phyloP scores from a whole-genome alignment of 2,329 filamentous ascomycete species.

The Geosmithia putterillii region DNA sequence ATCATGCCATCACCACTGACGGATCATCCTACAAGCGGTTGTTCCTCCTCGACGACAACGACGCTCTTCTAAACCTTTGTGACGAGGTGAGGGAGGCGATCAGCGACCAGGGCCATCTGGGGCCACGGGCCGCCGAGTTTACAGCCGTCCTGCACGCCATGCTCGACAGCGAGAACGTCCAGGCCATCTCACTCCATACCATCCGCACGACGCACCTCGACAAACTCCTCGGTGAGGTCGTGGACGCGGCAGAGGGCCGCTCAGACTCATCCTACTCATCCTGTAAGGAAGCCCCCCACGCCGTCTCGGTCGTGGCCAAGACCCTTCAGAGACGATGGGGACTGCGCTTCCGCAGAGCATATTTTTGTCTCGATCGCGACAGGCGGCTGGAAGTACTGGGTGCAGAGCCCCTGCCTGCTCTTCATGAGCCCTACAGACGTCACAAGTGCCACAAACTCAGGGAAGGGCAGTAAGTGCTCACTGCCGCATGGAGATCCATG shows the following conservation, averaged over 20 bases:
- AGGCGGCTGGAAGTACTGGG: conserved; percentile 12
- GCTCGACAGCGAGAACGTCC: conserved; percentile 25
- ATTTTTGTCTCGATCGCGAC: conserved; percentile 30
- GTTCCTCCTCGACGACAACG: background rate
- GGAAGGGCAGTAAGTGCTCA: conserved; percentile 37
- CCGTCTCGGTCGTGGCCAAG: conserved; percentile 22
- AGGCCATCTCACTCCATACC: conserved; percentile 22
- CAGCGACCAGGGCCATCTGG: conserved; percentile 14
- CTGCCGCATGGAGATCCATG: too few relatives aligned
- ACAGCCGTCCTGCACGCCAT: conserved; percentile 19
- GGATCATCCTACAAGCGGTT: too few relatives aligned
- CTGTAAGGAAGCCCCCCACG: conserved; percentile 9
- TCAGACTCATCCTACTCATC: too few relatives aligned
- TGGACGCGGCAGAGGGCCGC: conserved; percentile 17
- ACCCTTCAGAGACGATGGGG: conserved; percentile 29
- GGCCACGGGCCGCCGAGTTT: conserved; percentile 20
- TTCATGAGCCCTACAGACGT: too few relatives aligned
- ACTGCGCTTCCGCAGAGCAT: conserved; percentile 28
- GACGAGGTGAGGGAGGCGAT: conserved; percentile 27
- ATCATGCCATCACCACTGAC: too few relatives aligned
- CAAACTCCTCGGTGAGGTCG: conserved; percentile 30
- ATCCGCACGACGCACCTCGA: conserved; percentile 26
- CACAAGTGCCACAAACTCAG: too few relatives aligned
- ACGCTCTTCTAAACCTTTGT: conserved; percentile 18
- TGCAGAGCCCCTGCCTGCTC: too few relatives aligned